phyloP scores from a whole-genome alignment of 352 stramenopile genomes.

The Globisporangium splendens region DNA sequence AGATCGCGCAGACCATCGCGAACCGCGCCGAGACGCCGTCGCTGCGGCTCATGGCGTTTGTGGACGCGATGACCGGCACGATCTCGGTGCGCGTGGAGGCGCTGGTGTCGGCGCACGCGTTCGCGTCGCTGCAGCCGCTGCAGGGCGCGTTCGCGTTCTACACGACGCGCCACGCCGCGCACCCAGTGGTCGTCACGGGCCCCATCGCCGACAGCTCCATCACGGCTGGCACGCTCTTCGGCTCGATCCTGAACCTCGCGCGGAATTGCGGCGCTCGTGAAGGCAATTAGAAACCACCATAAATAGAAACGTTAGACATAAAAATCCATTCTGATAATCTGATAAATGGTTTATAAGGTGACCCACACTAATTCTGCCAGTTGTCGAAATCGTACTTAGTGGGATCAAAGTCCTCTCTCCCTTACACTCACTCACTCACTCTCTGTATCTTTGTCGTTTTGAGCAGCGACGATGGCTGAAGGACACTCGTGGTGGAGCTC shows the following conservation, averaged over 20 bases:
- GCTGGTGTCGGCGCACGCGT: slow-evolving; percentile 38
- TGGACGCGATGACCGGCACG: slow-evolving; percentile 41
- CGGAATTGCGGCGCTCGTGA: slow-evolving; percentile 65
- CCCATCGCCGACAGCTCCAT: slow-evolving; percentile 74
- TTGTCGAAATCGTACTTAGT: no score
- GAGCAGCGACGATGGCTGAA: slow-evolving; percentile 2
- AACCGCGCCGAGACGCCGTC: slow-evolving; percentile 26
- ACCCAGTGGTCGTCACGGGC: slow-evolving; percentile 78
- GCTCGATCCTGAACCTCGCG: slow-evolving; percentile 66
- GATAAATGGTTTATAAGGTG: no score
- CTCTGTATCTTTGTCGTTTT: no score
- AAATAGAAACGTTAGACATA: background rate
- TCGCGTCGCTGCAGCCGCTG: slow-evolving; percentile 57
- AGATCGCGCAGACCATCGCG: slow-evolving; percentile 24
- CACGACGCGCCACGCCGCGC: slow-evolving; percentile 63
- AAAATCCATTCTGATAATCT: no score
- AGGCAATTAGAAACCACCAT: background rate
- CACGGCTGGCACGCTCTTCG: slow-evolving; percentile 76
- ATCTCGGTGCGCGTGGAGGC: slow-evolving; percentile 54
- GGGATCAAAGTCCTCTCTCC: no score
- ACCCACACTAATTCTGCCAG: no score
- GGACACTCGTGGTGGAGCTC: slow-evolving; percentile 37
- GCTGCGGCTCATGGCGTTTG: slow-evolving; percentile 53
- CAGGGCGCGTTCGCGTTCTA: slow-evolving; percentile 81
- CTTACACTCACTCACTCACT: no score